Percentiles rank a stretch among this genome's conserved stretches.
These are phyloP conservation scores for Phytopythium sindhum DNA, from an alignment of 352 stramenopile species.

Conservation along the genomic window DNA sequence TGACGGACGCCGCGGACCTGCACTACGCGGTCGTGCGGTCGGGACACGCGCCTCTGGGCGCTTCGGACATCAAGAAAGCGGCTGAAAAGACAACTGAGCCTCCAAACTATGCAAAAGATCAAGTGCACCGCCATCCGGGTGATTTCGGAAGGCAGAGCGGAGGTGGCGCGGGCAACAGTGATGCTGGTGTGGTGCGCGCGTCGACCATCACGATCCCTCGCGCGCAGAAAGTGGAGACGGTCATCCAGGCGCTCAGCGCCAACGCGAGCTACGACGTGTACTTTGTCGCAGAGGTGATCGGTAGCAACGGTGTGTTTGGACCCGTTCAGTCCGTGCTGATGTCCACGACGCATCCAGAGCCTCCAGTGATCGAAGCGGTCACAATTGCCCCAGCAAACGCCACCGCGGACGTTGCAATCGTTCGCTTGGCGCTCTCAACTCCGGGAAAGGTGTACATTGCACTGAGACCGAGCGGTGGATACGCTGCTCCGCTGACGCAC, in stretches of 20 bases:
- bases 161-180: not conserved
- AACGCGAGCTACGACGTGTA: constrained; percentile 84
- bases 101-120: not conserved
- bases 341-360: constrained; percentile 50
- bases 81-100: constrained; percentile 15
- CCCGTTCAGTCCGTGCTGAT: constrained; percentile 59
- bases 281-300: constrained; percentile 72
- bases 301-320: constrained; percentile 79
- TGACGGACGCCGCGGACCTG: constrained; percentile 68
- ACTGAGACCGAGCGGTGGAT: constrained; percentile 28
- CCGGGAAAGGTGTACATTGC: constrained; percentile 50
- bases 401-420: constrained; percentile 24
- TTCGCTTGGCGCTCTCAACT: constrained; percentile 34
- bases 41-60: constrained; percentile 35
- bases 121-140: not conserved
- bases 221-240: constrained; percentile 53
- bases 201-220: constrained; percentile 39
- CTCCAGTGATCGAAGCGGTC: constrained; percentile 27
- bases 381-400: constrained; percentile 25
- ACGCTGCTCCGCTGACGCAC: constrained; percentile 8
- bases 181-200: constrained; percentile 16
- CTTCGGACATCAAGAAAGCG: constrained; percentile 42
- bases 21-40: constrained; percentile 61
- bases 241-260: constrained; percentile 31
- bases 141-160: not conserved